Evolutionary conservation across 129 eudicot genomes (phyloP).

Genomic region (Flaveria sonorensis): DNA sequence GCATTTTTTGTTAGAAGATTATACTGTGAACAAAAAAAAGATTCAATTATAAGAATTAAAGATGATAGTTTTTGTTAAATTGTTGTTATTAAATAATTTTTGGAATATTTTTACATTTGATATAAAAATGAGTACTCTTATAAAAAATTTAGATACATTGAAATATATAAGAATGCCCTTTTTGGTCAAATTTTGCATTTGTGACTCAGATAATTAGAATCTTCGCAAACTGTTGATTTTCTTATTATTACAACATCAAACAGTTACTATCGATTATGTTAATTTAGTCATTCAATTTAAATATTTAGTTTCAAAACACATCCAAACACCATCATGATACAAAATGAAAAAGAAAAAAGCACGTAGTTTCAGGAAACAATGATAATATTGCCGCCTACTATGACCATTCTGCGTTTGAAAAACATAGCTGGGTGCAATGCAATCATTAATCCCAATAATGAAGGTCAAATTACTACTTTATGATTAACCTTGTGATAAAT

Average conservation of each 20-base stretch:
- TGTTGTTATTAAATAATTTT: background rate
- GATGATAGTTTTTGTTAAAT: background rate
- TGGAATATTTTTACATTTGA: background rate
- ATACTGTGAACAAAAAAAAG: background rate
- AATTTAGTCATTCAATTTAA: background rate
- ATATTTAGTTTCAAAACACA: background rate
- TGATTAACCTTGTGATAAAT: background rate
- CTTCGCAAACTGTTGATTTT: background rate
- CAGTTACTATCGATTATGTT: background rate
- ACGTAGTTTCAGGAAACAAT: background rate
- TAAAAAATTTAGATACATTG: background rate
- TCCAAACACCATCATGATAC: background rate
- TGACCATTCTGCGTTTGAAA: background rate
- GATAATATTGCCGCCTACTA: background rate
- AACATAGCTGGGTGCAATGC: background rate
- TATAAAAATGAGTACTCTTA: background rate
- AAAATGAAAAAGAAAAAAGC: background rate
- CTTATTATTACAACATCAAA: slow-evolving; percentile 2
- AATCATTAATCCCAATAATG: background rate
- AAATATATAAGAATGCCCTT: background rate
- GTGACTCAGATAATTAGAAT: background rate
- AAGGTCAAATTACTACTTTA: background rate
- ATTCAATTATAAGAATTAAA: background rate
- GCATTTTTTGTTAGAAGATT: background rate
- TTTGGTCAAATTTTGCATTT: background rate